Evolutionary conservation across 768 basidiomycete genomes (phyloP).

Genomic region (Pholiota microspora): DNA sequence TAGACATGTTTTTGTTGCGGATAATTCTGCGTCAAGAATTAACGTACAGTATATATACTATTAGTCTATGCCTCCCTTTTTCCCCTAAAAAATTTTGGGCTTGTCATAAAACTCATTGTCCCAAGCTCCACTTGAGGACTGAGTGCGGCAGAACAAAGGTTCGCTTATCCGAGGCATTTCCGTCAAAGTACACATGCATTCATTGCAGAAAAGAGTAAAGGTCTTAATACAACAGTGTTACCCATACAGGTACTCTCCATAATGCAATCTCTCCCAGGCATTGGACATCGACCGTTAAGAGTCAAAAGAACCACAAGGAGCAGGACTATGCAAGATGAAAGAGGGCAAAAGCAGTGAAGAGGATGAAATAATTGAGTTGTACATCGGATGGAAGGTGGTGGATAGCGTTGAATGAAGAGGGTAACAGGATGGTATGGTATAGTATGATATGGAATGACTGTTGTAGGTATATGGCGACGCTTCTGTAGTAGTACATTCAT

Average conservation of each 20-base stretch:
- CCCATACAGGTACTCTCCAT: background rate
- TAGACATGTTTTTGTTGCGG: conserved; percentile 10
- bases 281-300: background rate
- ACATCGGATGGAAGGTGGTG: background rate
- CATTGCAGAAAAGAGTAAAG: background rate
- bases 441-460: background rate
- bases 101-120: too few species aligned
- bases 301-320: background rate
- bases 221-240: background rate
- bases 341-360: background rate
- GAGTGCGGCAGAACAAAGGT: too few species aligned
- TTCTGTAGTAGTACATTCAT: conserved; percentile 5
- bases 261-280: background rate
- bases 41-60: background rate
- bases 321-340: background rate
- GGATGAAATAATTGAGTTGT: background rate
- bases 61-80: too few species aligned
- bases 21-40: too few species aligned
- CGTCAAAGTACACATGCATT: background rate
- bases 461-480: background rate
- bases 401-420: background rate
- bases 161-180: too few species aligned
- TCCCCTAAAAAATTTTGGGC: too few species aligned
- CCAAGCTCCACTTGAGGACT: too few species aligned
- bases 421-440: conserved; percentile 2